Conservation (phyloP, 805 yeast species). For the Nakazawaea peltata region DNA sequence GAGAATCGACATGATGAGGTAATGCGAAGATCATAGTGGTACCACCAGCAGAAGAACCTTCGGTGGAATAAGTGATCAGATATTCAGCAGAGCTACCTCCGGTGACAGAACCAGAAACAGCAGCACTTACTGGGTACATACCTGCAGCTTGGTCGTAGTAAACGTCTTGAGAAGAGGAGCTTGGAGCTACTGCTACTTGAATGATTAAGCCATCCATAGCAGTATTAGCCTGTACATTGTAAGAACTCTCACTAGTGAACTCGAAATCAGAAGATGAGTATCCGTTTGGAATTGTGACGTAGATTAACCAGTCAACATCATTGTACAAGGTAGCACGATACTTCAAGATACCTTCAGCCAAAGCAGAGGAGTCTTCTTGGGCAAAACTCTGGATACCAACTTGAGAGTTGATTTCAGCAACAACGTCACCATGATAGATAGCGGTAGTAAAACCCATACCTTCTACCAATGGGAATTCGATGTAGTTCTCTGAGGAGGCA, state of each 20-base stretch:
- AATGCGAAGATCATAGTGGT: slow-evolving; percentile 41
- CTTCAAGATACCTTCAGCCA: slow-evolving; percentile 24
- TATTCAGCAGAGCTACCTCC: slow-evolving; percentile 32
- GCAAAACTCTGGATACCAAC: slow-evolving; percentile 35
- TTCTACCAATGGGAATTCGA: slow-evolving; percentile 44
- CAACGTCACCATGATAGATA: slow-evolving; percentile 38
- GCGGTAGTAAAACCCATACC: slow-evolving; percentile 56
- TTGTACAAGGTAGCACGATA: slow-evolving; percentile 30
- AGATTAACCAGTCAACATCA: slow-evolving; percentile 42
- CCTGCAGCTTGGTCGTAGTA: slow-evolving; percentile 66
- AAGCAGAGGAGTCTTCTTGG: slow-evolving; percentile 21
- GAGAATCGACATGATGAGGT: slow-evolving; percentile 41
- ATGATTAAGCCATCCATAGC: slow-evolving; percentile 30
- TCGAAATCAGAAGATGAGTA: slow-evolving; percentile 20
- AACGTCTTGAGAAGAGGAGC: slow-evolving; percentile 22
- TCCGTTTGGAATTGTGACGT: slow-evolving; percentile 32
- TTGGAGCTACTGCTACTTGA: slow-evolving; percentile 45
- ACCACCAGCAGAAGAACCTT: slow-evolving; percentile 40
- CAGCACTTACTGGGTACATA: slow-evolving; percentile 44
- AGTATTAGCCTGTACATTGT: slow-evolving; percentile 27
- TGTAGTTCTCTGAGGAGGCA: slow-evolving; percentile 23
- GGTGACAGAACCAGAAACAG: slow-evolving; percentile 36
- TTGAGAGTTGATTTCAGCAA: slow-evolving; percentile 36
- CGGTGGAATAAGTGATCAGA: slow-evolving; percentile 37
- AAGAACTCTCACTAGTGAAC: slow-evolving; percentile 24